Base-by-base conservation (phyloP, 257 asterid species). In the Lantana camara region DNA sequence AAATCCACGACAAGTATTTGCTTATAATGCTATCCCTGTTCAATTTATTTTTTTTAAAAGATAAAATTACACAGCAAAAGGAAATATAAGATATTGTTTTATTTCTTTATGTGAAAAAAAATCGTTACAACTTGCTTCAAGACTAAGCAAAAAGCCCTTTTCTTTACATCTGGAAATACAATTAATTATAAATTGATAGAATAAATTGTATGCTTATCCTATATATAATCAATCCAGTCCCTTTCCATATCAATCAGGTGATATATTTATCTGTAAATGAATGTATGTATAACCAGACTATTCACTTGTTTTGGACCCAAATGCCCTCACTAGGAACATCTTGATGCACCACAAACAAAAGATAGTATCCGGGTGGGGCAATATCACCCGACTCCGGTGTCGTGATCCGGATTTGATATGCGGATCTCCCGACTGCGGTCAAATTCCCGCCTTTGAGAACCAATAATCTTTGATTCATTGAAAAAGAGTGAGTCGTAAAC, bases 391-490 rank as follows among this genome's bases (percentile, higher is more conserved):
- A 76, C 3, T 15, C 42, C 32, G 80, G 80, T 9, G 66, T 52
- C 20, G 19, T 9, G 10, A 68, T 73, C 74, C 64, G 59, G 0
- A 64, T 20, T 37, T 42, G 74, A 17, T 70, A 69, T 2, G 48
- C 11, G 0, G 58, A 66, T 0, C 2, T 47, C 16, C 75, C 77
- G 1, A 35, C 15, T 15, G 23, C 2, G 13, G 64, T 61, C 7
- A 71, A 67, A 14, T 47, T 24, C 1, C 69, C 71, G 10, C 72
- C 37, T 6, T 21, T 37, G 0, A 82, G 73, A 0, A 73, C 65
- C 67, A 82, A 54, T 9, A 76, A n/a, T 65, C 88, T 70, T 52
- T 82, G 88, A 64, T 79, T 82, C 88, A 82, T 82, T 5, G 85
- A 73, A 49, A 76, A 76, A 0, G 88, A 79, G 38, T 82, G 88